Percentiles rank a stretch among this genome's conserved stretches.
Conservation (phyloP, 2,329 filamentous ascomycete genomes). For the Sarocladiaceae sp. region DNA sequence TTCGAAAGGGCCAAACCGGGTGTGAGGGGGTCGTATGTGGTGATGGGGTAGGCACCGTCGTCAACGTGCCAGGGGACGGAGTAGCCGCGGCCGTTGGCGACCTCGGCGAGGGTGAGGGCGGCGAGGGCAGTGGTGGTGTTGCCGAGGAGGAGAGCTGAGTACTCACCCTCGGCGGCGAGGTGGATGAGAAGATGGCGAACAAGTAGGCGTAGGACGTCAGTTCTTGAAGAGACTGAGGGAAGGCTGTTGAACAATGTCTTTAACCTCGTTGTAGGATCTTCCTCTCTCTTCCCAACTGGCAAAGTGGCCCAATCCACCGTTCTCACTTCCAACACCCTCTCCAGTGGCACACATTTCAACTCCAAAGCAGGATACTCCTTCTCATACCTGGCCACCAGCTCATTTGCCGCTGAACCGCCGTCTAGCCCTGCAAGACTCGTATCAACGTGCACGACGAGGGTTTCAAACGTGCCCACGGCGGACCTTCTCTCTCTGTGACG, state of each 20-base stretch:
- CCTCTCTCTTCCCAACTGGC: constrained; percentile 16
- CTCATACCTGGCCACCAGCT: constrained; percentile 47
- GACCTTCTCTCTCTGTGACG: constrained; percentile 59
- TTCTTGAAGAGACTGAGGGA: constrained; percentile 66
- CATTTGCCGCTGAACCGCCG: constrained; percentile 26
- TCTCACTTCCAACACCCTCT: constrained; percentile 48
- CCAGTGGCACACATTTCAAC: constrained; percentile 59
- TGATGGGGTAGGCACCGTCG: constrained; percentile 54
- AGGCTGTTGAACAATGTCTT: constrained; percentile 51
- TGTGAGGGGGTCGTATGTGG: constrained; percentile 21
- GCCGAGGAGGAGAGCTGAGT: constrained; percentile 70
- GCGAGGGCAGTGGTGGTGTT: constrained; percentile 85
- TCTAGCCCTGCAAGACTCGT: constrained; percentile 24
- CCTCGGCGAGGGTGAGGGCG: constrained; percentile 76
- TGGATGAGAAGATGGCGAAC: constrained; percentile 65
- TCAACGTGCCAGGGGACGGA: constrained; percentile 74
- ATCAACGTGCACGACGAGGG: constrained; percentile 55
- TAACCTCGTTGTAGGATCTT: constrained; percentile 37
- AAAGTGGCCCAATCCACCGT: constrained; percentile 50
- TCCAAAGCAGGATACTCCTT: constrained; percentile 58
- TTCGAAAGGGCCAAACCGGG: constrained; percentile 15
- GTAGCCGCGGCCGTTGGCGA: constrained; percentile 84
- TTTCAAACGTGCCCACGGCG: constrained; percentile 55
- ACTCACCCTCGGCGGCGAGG: constrained; percentile 52
- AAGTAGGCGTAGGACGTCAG: constrained; percentile 67